Evolutionary conservation across 371 early-diverging fungal genomes (phyloP), one percentile per base, ranked within the genome.

Genomic region (Rhizopus stolonifer): DNA sequence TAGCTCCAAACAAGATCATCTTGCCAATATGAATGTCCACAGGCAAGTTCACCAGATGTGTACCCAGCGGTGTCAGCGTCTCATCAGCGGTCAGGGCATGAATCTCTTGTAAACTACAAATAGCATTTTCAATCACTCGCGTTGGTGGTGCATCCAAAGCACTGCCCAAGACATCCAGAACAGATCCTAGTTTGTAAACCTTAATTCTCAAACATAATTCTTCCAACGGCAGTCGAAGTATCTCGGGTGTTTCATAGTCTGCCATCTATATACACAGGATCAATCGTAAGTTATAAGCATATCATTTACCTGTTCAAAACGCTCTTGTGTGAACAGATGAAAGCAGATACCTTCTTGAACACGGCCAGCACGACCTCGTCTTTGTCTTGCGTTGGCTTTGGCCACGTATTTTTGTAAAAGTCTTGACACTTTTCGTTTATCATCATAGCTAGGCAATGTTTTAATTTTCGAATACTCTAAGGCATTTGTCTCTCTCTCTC

Each of bases 351-450:
- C 98, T 38, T 80, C 79, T 49, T 84, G 88, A 2, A 92, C 88
- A 44, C 99, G 73, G 21, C 99, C 99, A 4, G 98, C 97, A 51
- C 98, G 84, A 25, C 99, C 99, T 4, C 86, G 70, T 31, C 99
- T 79, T 70, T 99, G 99, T 29, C 77, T 73, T 4, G 87, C 91
- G 56, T 91, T 94, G 14, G 96, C 93, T 52, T 84, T 85, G 23
- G 91, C 83, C 15, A 96, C 72, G 36, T 81, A 82, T 15, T 69
- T 77, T 49, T 90, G 89, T 13, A 78, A 69, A 36, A 98, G 57
- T 1, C 78, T 72, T 1, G 90, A 81, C n/a, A 92, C 78, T 25
- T 82, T 65, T 44, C 80, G 72, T 49, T 80, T 77, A 36, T 81
- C 77, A 54, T 94, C 91, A 60, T 81, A 84, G 25, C 80, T 76